Evolutionary conservation across 2,329 filamentous ascomycete species (phyloP).

Genomic region (Ophiostoma sp.): DNA sequence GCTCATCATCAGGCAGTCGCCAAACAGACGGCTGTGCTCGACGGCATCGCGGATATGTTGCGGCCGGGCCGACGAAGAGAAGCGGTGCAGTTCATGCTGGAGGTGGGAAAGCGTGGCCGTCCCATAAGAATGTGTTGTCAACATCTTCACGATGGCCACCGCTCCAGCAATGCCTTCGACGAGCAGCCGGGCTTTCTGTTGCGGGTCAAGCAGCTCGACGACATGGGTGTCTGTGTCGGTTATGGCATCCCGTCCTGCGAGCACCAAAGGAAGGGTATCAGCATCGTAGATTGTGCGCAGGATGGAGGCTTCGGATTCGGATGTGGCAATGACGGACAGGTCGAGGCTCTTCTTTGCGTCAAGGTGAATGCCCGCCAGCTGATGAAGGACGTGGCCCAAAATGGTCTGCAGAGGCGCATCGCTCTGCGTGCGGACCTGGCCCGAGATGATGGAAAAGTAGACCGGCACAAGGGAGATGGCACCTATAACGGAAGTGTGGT

Average conservation of each 20-base stretch:
- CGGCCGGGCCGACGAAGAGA: slow-evolving; percentile 37
- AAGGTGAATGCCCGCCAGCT: slow-evolving; percentile 31
- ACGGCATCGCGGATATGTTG: slow-evolving; percentile 36
- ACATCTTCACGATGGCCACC: slow-evolving; percentile 36
- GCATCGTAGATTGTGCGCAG: slow-evolving; percentile 40
- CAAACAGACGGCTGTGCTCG: slow-evolving; percentile 37
- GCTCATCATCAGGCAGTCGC: slow-evolving; percentile 38
- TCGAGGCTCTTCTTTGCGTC: slow-evolving; percentile 18
- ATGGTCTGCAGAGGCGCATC: slow-evolving; percentile 35
- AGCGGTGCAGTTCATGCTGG: slow-evolving; percentile 36
- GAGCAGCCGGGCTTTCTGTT: slow-evolving; percentile 39
- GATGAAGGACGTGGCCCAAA: slow-evolving; percentile 32
- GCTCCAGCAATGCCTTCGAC: slow-evolving; percentile 41
- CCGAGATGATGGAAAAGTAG: slow-evolving; percentile 34
- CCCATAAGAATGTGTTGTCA: slow-evolving; percentile 28
- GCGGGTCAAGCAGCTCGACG: slow-evolving; percentile 36
- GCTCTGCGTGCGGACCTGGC: slow-evolving; percentile 35
- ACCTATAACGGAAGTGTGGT: slow-evolving; percentile 28
- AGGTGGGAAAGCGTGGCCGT: slow-evolving; percentile 32
- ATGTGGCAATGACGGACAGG: slow-evolving; percentile 30
- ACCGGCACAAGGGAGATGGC: slow-evolving; percentile 36
- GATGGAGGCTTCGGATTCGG: slow-evolving; percentile 33
- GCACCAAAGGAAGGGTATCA: slow-evolving; percentile 38
- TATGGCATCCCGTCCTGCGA: slow-evolving; percentile 25
- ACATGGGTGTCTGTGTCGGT: slow-evolving; percentile 20